phyloP scores from a whole-genome alignment of 2,329 filamentous ascomycete genomes.

The Aureobasidium subglaciale region DNA sequence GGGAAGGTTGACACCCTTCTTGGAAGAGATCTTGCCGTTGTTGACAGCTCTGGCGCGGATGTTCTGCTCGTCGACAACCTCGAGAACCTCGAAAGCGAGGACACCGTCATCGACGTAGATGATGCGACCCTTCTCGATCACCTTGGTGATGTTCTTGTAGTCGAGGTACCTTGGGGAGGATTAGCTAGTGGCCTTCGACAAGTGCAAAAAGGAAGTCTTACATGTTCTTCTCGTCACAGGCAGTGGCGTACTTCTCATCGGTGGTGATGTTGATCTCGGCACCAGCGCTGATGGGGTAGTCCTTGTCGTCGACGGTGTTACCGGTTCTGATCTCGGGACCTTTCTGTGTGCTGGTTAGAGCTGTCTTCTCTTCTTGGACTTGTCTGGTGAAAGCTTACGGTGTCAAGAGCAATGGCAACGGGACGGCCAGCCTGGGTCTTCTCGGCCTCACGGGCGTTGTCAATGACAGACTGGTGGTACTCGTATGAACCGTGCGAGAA shows the following conservation, averaged over 20 bases:
- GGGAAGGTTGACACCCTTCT: slow-evolving; percentile 98
- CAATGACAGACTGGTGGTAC: slow-evolving; percentile 97
- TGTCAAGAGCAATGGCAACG: slow-evolving; percentile 87
- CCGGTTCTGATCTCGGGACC: slow-evolving; percentile 83
- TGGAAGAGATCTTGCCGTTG: slow-evolving; percentile 97
- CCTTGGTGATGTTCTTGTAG: slow-evolving; percentile 99
- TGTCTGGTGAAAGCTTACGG: slow-evolving; percentile 40
- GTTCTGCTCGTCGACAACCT: slow-evolving; percentile 82
- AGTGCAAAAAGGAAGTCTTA: slow-evolving; percentile 40
- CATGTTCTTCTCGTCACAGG: slow-evolving; percentile 89
- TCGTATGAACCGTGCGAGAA: slow-evolving; percentile 91
- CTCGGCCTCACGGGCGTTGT: slow-evolving; percentile 87
- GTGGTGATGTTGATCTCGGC: slow-evolving; percentile 92
- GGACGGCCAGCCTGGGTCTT: slow-evolving; percentile 70
- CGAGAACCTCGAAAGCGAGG: slow-evolving; percentile 87
- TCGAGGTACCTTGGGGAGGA: slow-evolving; percentile 72
- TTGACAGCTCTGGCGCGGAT: slow-evolving; percentile 82
- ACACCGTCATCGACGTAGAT: slow-evolving; percentile 99
- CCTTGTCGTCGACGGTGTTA: slow-evolving; percentile 62
- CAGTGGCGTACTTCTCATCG: slow-evolving; percentile 81
- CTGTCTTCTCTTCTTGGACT: background rate
- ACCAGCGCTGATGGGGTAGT: slow-evolving; percentile 76
- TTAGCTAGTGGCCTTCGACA: background rate
- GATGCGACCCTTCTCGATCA: slow-evolving; percentile 81
- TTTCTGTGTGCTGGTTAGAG: slow-evolving; percentile 44